Base-by-base conservation (phyloP, 352 stramenopile genomes). In the Globisporangium irregulare region DNA sequence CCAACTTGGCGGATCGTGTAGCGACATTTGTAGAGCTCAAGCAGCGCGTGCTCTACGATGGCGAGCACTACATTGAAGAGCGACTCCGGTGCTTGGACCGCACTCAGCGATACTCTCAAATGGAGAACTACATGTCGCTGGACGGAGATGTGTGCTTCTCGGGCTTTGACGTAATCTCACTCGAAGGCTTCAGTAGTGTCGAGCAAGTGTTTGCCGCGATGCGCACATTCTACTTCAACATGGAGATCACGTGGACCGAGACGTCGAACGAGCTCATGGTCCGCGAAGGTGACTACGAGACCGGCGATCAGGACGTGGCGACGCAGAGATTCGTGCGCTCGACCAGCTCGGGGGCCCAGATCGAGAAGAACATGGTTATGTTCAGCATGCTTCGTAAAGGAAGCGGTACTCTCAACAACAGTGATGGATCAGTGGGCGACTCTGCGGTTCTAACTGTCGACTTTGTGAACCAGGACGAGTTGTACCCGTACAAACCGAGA, bases 351-450 rank as follows among this genome's bases (percentile, higher is more conserved):
- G 48, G 61, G 1, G 7, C 80, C 4, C 55, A 81, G 9, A 59
- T 84, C 38, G 78, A 78, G 57, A 77, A 76, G 56, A 88, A 84
- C 59, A 75, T 62, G n/a, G 65, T 77, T 58, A 68, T 76, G 27
- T 77, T 74, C 59, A 62, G 67, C 14, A 56, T 29, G 27, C 27
- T 29, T 29, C 27, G 27, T 29, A 29, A 29, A 29, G 27, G 27
- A 29, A 29, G 27, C 27, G 27, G 27, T 29, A 3, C 27, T 29
- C 1, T 29, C 27, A 29, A 29, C 2, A 29, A 5, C 27, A 29
- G 27, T 29, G 27, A 29, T 29, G 27, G 27, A 29, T 29, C 27
- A 29, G 27, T 29, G 32, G 32, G 32, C 32, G 32, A 38, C 32
- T 38, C 32, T 1, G 32, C 32, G 32, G 32, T 38, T 3, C 7